Base-by-base conservation (phyloP, 257 asterid genomes). In the Gentiana macrophylla region DNA sequence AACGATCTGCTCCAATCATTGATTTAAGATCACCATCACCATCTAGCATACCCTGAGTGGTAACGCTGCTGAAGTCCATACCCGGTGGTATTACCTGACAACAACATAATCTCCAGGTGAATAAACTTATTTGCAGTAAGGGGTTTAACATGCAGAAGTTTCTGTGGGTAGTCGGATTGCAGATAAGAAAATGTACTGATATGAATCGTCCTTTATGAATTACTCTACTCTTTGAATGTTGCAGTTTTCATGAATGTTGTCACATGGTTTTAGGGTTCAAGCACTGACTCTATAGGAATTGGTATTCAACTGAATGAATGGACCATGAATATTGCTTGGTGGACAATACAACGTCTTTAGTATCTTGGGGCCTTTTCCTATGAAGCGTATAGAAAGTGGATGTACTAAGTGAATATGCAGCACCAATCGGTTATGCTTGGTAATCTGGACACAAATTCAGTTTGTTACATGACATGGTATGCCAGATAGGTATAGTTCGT, bases 71-170 rank as follows among this genome's bases (percentile, higher is more conserved):
- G 75, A 80, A 83, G 66, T 83, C 84, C 92, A 83, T 80, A 46
- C 92, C 92, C 3, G 87, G 92, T 43, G 82, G 87, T 67, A 83
- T 80, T 48, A 80, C 87, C 92, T 83, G 59, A 24, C 56, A 52
- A 55, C 50, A 62, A 33, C 48, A 60, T 15, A 53, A 69, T 9
- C 49, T 48, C 63, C 61, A 60, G 12, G 36, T 34, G 10, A 44
- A 50, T 37, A 41, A 58, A 46, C 34, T 37, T 13, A 38, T 52
- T 13, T 32, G 12, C 13, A 33, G 12, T 49, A 54, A 45, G 35
- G 36, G 49, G 49, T 47, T n/a, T 54, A 53, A 44, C 45, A 35
- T 32, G 6, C 45, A 24, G 24, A 24, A 24, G 24, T 24, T 15
- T 15, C 24, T 24, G 24, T 24, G 24, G 24, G 24, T 24, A 24